phyloP scores from a whole-genome alignment of 768 basidiomycete species.

The Podaxis mareebaensis region DNA sequence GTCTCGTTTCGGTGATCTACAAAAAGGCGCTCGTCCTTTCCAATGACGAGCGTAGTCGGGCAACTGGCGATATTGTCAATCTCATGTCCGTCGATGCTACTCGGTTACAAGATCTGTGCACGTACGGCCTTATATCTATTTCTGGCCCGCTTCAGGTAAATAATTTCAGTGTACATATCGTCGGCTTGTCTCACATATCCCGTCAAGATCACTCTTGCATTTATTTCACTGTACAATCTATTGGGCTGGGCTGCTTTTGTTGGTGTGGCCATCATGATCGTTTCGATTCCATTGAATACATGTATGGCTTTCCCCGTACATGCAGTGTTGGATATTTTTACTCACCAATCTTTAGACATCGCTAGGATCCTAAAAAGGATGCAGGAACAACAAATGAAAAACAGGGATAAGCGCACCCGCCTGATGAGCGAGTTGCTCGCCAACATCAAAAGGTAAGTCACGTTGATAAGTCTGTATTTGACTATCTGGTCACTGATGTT shows the following conservation, averaged over 20 bases:
- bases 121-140: conserved; percentile 81
- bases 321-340: neutral
- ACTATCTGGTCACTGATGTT: neutral
- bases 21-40: conserved; percentile 83
- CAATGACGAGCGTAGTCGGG: conserved; percentile 78
- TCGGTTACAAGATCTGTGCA: conserved; percentile 77
- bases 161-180: neutral
- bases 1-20: conserved; percentile 85
- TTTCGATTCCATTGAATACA: conserved; percentile 77
- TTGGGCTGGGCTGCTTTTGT: conserved; percentile 92
- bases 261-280: conserved; percentile 86
- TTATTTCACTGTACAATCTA: conserved; percentile 85
- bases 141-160: conserved; percentile 83
- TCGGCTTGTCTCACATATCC: neutral
- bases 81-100: conserved; percentile 88
- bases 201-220: conserved; percentile 77
- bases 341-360: conserved; percentile 40
- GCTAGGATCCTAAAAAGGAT: conserved; percentile 71
- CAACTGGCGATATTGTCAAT: conserved; percentile 93
- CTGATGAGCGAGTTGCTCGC: conserved; percentile 93
- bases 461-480: neutral
- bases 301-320: conserved; percentile 27
- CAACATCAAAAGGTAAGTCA: conserved; percentile 77
- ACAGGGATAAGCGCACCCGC: conserved; percentile 78
- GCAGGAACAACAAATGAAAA: conserved; percentile 93